A percentile compares a stretch with the other conserved stretches of the same genome.
phyloP scores from a whole-genome alignment of 2,329 filamentous ascomycete species.

The Incumbomyces lentus region DNA sequence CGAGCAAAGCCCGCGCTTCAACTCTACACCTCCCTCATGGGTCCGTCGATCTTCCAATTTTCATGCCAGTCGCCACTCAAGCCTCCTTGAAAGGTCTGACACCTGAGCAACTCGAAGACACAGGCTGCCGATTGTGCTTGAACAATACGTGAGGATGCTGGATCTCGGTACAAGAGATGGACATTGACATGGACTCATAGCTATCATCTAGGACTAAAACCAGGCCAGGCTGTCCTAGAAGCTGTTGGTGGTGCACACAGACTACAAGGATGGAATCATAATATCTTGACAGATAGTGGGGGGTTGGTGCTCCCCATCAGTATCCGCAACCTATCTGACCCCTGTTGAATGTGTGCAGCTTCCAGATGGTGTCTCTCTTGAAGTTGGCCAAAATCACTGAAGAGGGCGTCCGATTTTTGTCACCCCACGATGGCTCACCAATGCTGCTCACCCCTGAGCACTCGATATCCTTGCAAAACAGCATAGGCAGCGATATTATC shows the following conservation, averaged over 20 bases:
- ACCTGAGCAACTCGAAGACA: conserved; percentile 80
- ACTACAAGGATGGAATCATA: conserved; percentile 88
- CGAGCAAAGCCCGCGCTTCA: conserved; percentile 86
- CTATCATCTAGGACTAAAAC: conserved; percentile 90
- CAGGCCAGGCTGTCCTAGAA: conserved; percentile 80
- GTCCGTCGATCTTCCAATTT: conserved; percentile 77
- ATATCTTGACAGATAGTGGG: conserved; percentile 68
- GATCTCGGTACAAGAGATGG: not conserved
- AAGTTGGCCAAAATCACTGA: conserved; percentile 91
- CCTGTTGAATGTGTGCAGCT: conserved; percentile 45
- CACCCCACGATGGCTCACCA: conserved; percentile 84
- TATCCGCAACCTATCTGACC: conserved; percentile 1
- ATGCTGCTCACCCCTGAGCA: conserved; percentile 98
- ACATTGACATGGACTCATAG: not conserved
- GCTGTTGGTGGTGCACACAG: conserved; percentile 85
- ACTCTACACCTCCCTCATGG: conserved; percentile 84
- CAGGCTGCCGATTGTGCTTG: conserved; percentile 78
- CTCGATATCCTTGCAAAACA: conserved; percentile 91
- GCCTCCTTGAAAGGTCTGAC: conserved; percentile 91
- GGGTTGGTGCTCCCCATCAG: conserved; percentile 28
- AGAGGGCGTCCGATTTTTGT: conserved; percentile 90
- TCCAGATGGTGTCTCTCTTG: conserved; percentile 96
- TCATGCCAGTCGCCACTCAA: conserved; percentile 98
- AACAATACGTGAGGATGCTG: conserved; percentile 61
- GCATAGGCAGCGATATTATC: conserved; percentile 95